Conservation (phyloP, 1,284 basidiomycete genomes). For the Exobasidium cylindrosporum region DNA sequence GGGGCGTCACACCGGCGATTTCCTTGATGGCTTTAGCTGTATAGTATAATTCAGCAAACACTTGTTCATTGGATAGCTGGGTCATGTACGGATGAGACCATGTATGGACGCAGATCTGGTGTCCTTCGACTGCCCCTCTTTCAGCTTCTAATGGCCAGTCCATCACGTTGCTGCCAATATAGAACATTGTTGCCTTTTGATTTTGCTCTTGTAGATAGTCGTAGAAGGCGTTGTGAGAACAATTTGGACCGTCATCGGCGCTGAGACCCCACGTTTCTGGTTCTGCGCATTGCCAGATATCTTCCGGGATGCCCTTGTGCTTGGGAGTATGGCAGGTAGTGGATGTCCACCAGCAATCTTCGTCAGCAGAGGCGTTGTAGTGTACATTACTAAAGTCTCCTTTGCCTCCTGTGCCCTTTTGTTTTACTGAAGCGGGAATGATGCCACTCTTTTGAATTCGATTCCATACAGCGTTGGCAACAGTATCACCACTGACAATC, state of each 20-base stretch:
- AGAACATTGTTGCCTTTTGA: conserved; percentile 36
- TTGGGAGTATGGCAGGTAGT: conserved; percentile 35
- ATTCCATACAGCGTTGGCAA: conserved; percentile 48
- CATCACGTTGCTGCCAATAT: conserved; percentile 30
- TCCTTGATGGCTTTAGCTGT: conserved; percentile 58
- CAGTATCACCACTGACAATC: conserved; percentile 55
- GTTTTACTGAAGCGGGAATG: conserved; percentile 52
- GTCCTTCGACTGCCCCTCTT: conserved; percentile 27
- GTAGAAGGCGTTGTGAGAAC: conserved; percentile 35
- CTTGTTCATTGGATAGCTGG: conserved; percentile 29
- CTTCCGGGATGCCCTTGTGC: conserved; percentile 34
- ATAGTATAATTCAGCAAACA: conserved; percentile 62
- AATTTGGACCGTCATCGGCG: conserved; percentile 48
- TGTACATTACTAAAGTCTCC: conserved; percentile 17
- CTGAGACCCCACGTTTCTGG: conserved; percentile 54
- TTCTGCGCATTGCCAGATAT: conserved; percentile 56
- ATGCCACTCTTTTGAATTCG: conserved; percentile 36
- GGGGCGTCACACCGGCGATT: conserved; percentile 58
- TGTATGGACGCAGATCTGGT: conserved; percentile 32
- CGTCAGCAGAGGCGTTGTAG: conserved; percentile 9
- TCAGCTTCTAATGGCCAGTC: conserved; percentile 23
- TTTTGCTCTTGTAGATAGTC: conserved; percentile 26
- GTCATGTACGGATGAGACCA: conserved; percentile 34
- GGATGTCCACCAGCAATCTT: conserved; percentile 24
- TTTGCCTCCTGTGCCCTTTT: conserved; percentile 48